phyloP scores from a whole-genome alignment of 352 stramenopile species.

The Globisporangium abappressorium region DNA sequence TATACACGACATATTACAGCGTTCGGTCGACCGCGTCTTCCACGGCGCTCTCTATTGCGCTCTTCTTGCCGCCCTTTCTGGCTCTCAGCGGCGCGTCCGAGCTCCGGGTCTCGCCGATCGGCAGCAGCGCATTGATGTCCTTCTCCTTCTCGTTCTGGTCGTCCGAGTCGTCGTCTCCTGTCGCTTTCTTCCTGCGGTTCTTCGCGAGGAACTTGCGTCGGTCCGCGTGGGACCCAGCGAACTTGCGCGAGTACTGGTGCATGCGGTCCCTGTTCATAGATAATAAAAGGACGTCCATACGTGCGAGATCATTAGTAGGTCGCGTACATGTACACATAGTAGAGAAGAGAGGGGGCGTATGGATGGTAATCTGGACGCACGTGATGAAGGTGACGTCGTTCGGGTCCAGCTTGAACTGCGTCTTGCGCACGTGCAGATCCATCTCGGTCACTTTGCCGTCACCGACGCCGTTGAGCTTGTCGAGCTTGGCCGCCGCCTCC shows the following conservation, averaged over 20 bases:
- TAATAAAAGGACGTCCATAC: not conserved
- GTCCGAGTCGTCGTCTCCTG: constrained; percentile 34
- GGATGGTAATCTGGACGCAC: constrained; percentile 27
- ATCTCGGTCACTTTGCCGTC: constrained; percentile 47
- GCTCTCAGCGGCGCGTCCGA: not conserved
- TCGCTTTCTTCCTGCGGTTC: constrained; percentile 24
- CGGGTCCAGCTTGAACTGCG: constrained; percentile 64
- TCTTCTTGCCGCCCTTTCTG: constrained; percentile 12
- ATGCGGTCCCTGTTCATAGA: constrained; percentile 50
- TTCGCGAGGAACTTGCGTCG: constrained; percentile 67
- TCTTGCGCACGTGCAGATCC: constrained; percentile 52
- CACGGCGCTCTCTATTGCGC: constrained; percentile 14
- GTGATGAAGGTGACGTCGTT: constrained; percentile 67
- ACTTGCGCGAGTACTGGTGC: constrained; percentile 72
- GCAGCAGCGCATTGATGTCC: constrained; percentile 18
- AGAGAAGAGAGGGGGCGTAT: not conserved
- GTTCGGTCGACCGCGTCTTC: constrained; percentile 23
- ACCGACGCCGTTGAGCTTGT: constrained; percentile 52
- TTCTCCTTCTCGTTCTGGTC: not conserved
- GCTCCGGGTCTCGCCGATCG: not conserved
- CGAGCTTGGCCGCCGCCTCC: constrained; percentile 61
- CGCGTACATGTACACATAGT: not conserved
- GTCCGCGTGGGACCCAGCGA: constrained; percentile 57
- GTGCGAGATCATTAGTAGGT: not conserved
- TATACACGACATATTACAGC: constrained; percentile 12